phyloP scores from a whole-genome alignment of 2,329 filamentous ascomycete genomes.

The Atkinsonella hypoxylon region DNA sequence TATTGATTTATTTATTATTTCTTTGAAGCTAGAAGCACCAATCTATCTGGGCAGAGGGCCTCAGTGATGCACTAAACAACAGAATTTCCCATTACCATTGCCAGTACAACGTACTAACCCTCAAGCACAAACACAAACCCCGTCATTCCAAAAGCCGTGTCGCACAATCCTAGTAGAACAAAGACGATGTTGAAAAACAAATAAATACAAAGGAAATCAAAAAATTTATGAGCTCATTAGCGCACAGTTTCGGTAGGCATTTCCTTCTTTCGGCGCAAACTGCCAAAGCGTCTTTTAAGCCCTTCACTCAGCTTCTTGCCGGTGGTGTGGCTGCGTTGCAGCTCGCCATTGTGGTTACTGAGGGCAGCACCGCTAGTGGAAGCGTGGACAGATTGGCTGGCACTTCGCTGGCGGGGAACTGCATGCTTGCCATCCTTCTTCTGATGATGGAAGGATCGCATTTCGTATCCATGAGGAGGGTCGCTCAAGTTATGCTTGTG shows the following conservation, averaged over 20 bases:
- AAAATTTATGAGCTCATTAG: neutral
- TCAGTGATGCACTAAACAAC: neutral
- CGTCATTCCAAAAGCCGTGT: neutral
- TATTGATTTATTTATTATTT: no score
- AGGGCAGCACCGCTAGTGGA: conserved; percentile 12
- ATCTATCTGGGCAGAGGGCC: neutral
- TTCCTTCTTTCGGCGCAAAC: conserved; percentile 36
- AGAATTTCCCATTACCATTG: no score
- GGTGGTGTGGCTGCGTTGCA: conserved; percentile 28
- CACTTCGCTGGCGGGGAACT: conserved; percentile 30
- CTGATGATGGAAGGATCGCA: conserved; percentile 24
- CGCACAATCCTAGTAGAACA: neutral
- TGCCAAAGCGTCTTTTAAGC: conserved; percentile 41
- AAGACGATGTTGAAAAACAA: neutral
- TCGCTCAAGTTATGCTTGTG: conserved; percentile 19
- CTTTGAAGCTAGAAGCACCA: neutral
- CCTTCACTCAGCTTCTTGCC: conserved; percentile 36
- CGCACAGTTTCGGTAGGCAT: conserved; percentile 7
- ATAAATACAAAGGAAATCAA: neutral
- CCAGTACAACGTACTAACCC: no score
- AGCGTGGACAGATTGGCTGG: conserved; percentile 24
- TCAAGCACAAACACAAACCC: no score
- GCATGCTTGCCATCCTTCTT: conserved; percentile 8
- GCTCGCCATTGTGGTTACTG: conserved; percentile 11
- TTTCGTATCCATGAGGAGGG: conserved; percentile 32